A percentile compares a stretch with the other conserved stretches of the same genome.
Conservation (phyloP, 2,329 filamentous ascomycete species). For the Colletotrichum trifolii region DNA sequence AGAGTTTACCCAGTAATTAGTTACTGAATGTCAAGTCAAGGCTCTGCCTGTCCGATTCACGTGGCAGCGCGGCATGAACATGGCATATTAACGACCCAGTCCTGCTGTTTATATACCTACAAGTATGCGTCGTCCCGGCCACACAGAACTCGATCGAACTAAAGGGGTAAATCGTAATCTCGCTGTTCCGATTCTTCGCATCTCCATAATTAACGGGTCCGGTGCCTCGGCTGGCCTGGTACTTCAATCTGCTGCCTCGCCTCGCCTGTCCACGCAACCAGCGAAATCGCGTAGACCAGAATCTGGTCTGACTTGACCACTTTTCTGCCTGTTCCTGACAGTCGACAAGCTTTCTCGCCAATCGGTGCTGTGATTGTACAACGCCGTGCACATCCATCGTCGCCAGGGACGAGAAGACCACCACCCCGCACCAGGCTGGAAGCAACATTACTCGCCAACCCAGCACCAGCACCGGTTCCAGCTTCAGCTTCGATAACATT, state of each 20-base stretch:
- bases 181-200: conserved; percentile 28
- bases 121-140: conserved; percentile 3
- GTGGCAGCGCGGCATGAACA: conserved; percentile 11
- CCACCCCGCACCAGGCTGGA: too few species aligned
- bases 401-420: too few species aligned
- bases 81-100: conserved; percentile 10
- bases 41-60: too few species aligned
- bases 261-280: too few species aligned
- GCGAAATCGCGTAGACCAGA: neutral
- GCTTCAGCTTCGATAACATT: too few species aligned
- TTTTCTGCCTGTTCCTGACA: neutral
- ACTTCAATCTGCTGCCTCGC: neutral
- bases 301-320: neutral
- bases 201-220: conserved; percentile 30
- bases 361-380: neutral
- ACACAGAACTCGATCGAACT: neutral
- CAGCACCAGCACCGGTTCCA: too few species aligned
- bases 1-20: too few species aligned
- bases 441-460: too few species aligned
- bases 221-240: conserved; percentile 5
- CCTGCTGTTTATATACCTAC: neutral
- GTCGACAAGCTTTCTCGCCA: conserved; percentile 25
- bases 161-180: conserved; percentile 22
- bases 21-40: too few species aligned
- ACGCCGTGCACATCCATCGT: too few species aligned